These are phyloP conservation scores for Gnomoniopsis sp. DNA, from an alignment of 2,329 filamentous ascomycete species.

Conservation along the genomic window DNA sequence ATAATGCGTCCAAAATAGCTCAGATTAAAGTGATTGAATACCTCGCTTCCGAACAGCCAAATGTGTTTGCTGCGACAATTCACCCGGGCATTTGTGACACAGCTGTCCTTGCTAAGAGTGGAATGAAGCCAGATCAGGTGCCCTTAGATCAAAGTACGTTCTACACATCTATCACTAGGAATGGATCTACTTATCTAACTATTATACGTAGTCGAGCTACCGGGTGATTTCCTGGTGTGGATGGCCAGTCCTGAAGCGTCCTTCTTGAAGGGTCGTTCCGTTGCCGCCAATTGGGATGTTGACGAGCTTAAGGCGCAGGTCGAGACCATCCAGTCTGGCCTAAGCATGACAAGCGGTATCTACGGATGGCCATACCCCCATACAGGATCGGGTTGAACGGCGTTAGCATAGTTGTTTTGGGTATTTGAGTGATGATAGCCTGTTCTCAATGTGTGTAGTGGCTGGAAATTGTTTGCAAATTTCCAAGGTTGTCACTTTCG, in stretches of 20 bases:
- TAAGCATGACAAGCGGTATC: conserved; percentile 7
- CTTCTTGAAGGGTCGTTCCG: conserved; percentile 14
- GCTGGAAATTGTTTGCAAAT: too few species aligned
- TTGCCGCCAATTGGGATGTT: conserved; percentile 23
- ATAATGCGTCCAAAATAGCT: conserved; percentile 18
- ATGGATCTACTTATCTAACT: background rate
- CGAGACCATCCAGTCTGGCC: conserved; percentile 9
- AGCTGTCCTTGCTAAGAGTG: conserved; percentile 8
- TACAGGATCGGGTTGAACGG: background rate
- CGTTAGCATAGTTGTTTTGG: too few species aligned
- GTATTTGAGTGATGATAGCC: too few species aligned
- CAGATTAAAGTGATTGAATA: conserved; percentile 19
- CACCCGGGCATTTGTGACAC: conserved; percentile 20
- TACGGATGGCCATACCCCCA: conserved; percentile 1
- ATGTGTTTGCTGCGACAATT: conserved; percentile 15
- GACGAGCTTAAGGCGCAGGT: conserved; percentile 18
- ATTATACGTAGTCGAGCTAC: conserved; percentile 13
- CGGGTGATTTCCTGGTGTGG: conserved; percentile 19
- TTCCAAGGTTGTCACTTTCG: too few species aligned
- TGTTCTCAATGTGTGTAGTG: too few species aligned
- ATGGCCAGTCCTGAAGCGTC: conserved; percentile 16
- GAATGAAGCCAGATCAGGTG: conserved; percentile 3
- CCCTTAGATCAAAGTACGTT: background rate
- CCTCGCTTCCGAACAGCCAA: conserved; percentile 18
- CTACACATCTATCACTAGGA: background rate